Evolutionary conservation across 2,329 filamentous ascomycete species (phyloP), one percentile per base, ranked within the genome.

Genomic region (Colletotrichum sp.): DNA sequence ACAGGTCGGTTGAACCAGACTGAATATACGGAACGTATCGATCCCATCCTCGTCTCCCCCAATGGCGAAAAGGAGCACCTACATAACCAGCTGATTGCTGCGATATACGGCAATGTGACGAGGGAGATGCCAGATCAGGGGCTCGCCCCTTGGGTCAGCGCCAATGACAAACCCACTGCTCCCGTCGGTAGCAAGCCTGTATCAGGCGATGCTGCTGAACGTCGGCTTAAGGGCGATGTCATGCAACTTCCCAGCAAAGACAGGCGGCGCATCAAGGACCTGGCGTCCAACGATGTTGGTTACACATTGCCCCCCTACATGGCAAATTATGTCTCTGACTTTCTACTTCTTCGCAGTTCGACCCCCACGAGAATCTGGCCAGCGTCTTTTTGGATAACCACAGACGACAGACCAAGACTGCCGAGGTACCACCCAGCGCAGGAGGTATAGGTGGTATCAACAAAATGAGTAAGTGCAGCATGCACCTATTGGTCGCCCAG

Each of bases 181-280:
- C 88, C 87, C 57, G 85, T 89, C 36, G 90, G 90, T 78, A 90
- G 87, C 78, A 94, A 94, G 82, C 90, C 91, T 26, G 88, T 92
- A 63, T 91, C 90, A 32, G 92, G 92, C 32, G 92, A 94, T 87
- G 91, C 92, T 39, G 89, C 90, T 44, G 92, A 94, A 84, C 88
- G 92, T 79, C 89, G 89, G 79, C 83, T 94, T 65, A 94, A 94
- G 85, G 91, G 90, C 79, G 92, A 94, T 81, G 91, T 94, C 76
- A 94, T 94, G 93, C 91, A 93, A 80, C 87, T 94, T 60, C 92
- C 91, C n/a, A 91, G 88, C 73, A 88, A 92, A 79, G 92, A 94
- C 81, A 88, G 93, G 78, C 87, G 92, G 84, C 89, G 92, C 74
- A 90, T 94, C 80, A 94, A 94, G 80, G 92, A 94, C 78, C 83